Percentiles rank a stretch among this genome's conserved stretches.
These are phyloP conservation scores for Mycena rebaudengoi DNA, from an alignment of 768 basidiomycete genomes.

Conservation along the genomic window DNA sequence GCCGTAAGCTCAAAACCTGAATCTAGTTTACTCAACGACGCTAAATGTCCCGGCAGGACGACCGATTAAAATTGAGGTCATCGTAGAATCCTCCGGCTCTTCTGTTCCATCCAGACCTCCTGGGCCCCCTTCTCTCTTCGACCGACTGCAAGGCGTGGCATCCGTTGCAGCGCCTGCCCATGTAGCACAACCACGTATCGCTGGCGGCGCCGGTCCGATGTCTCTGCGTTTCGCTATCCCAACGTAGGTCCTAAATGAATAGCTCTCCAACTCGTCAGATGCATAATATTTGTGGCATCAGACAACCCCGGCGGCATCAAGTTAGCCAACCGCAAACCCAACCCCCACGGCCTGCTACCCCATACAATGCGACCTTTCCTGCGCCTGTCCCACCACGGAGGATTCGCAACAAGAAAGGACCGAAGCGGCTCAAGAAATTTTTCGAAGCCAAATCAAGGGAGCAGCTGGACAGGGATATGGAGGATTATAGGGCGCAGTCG, in stretches of 20 bases:
- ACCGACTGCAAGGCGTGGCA: slow-evolving; percentile 16
- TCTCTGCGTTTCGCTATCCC: slow-evolving; percentile 20
- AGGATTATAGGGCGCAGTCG: slow-evolving; percentile 67
- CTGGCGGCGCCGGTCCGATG: not conserved
- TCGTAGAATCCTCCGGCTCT: slow-evolving; percentile 52
- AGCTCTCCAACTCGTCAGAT: not conserved
- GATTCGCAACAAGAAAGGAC: slow-evolving; percentile 73
- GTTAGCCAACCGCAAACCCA: slow-evolving; percentile 2
- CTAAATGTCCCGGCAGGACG: slow-evolving; percentile 52
- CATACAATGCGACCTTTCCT: slow-evolving; percentile 27
- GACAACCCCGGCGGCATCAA: slow-evolving; percentile 21
- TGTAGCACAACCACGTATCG: not conserved
- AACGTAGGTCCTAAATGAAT: slow-evolving; percentile 25
- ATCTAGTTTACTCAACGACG: not conserved
- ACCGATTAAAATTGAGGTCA: slow-evolving; percentile 71
- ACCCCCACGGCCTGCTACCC: slow-evolving; percentile 33
- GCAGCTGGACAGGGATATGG: slow-evolving; percentile 83
- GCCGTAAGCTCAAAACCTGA: slow-evolving; percentile 49
- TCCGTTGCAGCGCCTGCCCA: slow-evolving; percentile 11
- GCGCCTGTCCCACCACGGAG: slow-evolving; percentile 46
- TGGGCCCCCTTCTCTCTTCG: slow-evolving; percentile 21
- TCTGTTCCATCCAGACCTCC: slow-evolving; percentile 31
- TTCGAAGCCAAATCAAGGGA: slow-evolving; percentile 49
- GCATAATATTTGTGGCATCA: not conserved
- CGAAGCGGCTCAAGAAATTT: slow-evolving; percentile 73